Conservation (phyloP, 495 filamentous ascomycete species). For the Parmelia sp. region DNA sequence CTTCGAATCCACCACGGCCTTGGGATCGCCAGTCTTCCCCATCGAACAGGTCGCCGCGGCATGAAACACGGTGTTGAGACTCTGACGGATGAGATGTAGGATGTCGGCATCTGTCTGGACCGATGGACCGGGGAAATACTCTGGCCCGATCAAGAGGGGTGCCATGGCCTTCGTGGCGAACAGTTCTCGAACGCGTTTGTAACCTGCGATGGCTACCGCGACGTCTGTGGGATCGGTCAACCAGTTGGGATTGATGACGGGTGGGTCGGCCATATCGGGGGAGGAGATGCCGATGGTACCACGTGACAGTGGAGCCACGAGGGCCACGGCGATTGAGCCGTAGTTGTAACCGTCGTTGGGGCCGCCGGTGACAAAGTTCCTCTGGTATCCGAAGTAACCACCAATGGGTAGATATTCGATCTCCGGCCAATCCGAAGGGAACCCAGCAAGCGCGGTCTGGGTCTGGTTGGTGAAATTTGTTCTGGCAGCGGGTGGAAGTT, state of each 20-base stretch:
- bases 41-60: conserved; percentile 51
- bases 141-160: conserved; percentile 37
- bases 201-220: conserved; percentile 48
- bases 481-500: conserved; percentile 17
- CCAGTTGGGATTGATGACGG: conserved; percentile 53
- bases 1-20: conserved; percentile 49
- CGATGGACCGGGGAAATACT: conserved; percentile 44
- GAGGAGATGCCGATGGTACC: conserved; percentile 50
- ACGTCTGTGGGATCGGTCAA: conserved; percentile 47
- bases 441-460: conserved; percentile 29
- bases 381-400: conserved; percentile 26
- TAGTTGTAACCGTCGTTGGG: conserved; percentile 39
- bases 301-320: conserved; percentile 42
- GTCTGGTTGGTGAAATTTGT: conserved; percentile 7
- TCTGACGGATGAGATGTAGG: conserved; percentile 37
- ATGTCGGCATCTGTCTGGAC: conserved; percentile 49
- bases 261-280: conserved; percentile 36
- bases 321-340: conserved; percentile 35
- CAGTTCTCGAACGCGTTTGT: conserved; percentile 42
- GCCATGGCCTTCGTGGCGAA: conserved; percentile 29
- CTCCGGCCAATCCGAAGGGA: conserved; percentile 54
- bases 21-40: conserved; percentile 43
- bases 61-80: conserved; percentile 48
- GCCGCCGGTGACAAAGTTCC: conserved; percentile 28
- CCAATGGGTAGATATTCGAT: conserved; percentile 36